Evolutionary conservation across 805 yeast genomes (phyloP), one percentile per base, ranked within the genome.

Genomic region (Cyberlindnera lachancei): DNA sequence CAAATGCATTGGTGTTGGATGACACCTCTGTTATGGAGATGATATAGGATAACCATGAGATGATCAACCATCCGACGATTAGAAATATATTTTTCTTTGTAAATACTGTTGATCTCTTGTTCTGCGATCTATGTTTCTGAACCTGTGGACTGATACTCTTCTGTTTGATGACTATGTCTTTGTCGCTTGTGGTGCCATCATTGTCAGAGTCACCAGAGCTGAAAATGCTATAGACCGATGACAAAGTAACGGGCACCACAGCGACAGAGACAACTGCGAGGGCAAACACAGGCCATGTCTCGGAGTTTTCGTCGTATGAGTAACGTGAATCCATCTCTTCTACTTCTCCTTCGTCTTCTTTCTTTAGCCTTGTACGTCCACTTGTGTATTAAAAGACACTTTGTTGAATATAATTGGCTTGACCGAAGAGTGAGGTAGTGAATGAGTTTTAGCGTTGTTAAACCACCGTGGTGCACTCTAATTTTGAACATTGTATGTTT

Each of bases 1-100:
- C 97, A 58, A 90, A 92, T 16, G 70, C 58, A 5, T 66, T 67
- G 21, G 56, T 47, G 29, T 63, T 53, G 64, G 45, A 65, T 64
- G 37, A 68, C 59, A 42, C 59, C 46, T 46, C 54, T 36, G 55
- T 35, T 30, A 53, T 33, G 39, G 39, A 14, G 39, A 44, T 42
- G 43, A 53, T 53, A 50, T 60, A 41, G 58, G 59, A 23, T 46
- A 35, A 38, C 69, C 68, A 53, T 33, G 64, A 68, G 31, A 64
- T 38, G 18, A 38, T 16, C 3, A 35, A 30, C 59, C 55, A 56
- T 4, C 53, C 59, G 20, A 37, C 7, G 20, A 40, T 15, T 12
- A 52, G 26, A 21, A 50, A 40, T 19, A 40, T 14, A 10, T 36
- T 13, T 18, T 25, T 39, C 40, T 38, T 44, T 10, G 46, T 42